Evolutionary conservation across 1,284 basidiomycete genomes (phyloP), one percentile per base, ranked within the genome.

Genomic region (Stygiomarasmius scandens): DNA sequence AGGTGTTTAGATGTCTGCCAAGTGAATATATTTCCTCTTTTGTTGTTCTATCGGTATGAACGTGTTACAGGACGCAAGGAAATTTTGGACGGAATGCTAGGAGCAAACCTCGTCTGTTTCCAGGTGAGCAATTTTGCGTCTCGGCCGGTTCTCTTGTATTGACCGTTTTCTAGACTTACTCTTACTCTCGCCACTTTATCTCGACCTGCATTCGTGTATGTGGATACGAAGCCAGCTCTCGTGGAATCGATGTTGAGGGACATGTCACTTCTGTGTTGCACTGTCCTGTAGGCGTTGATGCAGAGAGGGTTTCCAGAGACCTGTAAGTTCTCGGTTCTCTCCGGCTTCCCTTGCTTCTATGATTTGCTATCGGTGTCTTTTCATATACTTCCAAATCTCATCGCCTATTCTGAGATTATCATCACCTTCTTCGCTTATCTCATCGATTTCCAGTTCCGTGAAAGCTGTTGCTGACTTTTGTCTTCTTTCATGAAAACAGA

Each of bases 201-300:
- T 96, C 93, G 6, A 93, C 93, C 1, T 98, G 96, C 72, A 90
- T 98, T 60, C 90, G 96, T 24, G 96, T 99, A 8, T 96, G 94
- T 72, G 96, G 96, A 2, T 95, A 95, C 75, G 97, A 99, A 71
- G 89, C 90, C 2, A 90, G 89, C 0, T 73, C 88, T 2, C 80
- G 83, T 20, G 94, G 95, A 1, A 95, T 98, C 61, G 96, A 98
- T 63, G 88, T 91, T 41, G 89, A 93, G 63, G 96, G 96, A 0
- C 92, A 92, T 66, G 85, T 94, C 55, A 90, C 93, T 0, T 82
- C 87, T 25, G 89, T 99, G 56, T 85, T 85, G 60, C 93, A 98
- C 74, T 97, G 94, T 70, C 95, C 96, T 0, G 97, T 99, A 50
- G 97, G 97, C n/a, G 90, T 99, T 62, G 96, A 99, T 69, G 93